Percentiles rank a stretch among this genome's conserved stretches.
Evolutionary conservation across 768 basidiomycete genomes (phyloP).

Genomic region (Hericium coralloides): DNA sequence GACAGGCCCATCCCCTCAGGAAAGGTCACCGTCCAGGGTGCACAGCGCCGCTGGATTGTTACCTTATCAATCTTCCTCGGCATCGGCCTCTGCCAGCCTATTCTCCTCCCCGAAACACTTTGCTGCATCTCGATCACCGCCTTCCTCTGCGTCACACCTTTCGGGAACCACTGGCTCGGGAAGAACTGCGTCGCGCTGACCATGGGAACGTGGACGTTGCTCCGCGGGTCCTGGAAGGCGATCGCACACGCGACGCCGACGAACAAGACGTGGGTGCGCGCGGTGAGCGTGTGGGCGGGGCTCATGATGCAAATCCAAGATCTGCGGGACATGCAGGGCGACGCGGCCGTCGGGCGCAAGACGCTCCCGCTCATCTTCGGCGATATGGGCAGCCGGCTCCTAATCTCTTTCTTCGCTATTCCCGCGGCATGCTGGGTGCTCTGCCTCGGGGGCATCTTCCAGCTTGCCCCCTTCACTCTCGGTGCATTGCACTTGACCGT

Average conservation of each 20-base stretch:
- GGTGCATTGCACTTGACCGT: not conserved
- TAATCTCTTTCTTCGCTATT: not conserved
- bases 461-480: not conserved
- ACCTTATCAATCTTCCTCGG: not conserved
- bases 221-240: not conserved
- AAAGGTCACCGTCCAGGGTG: slow-evolving; percentile 13
- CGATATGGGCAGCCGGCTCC: not conserved
- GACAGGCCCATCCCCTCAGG: slow-evolving; percentile 22
- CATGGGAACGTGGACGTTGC: not conserved
- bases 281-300: not conserved
- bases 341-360: not conserved
- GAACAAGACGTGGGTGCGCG: not conserved
- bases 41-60: too few relatives aligned
- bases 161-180: not conserved
- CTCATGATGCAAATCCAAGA: not conserved
- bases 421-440: not conserved
- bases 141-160: not conserved
- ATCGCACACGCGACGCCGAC: not conserved
- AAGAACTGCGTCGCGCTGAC: not conserved
- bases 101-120: not conserved
- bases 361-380: not conserved
- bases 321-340: not conserved
- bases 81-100: not conserved
- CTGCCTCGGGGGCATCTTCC: not conserved
- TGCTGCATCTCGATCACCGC: not conserved